A percentile compares a stretch with the other conserved stretches of the same genome.
Conservation (phyloP, 1,284 basidiomycete species). For the Schizopora paradoxa region DNA sequence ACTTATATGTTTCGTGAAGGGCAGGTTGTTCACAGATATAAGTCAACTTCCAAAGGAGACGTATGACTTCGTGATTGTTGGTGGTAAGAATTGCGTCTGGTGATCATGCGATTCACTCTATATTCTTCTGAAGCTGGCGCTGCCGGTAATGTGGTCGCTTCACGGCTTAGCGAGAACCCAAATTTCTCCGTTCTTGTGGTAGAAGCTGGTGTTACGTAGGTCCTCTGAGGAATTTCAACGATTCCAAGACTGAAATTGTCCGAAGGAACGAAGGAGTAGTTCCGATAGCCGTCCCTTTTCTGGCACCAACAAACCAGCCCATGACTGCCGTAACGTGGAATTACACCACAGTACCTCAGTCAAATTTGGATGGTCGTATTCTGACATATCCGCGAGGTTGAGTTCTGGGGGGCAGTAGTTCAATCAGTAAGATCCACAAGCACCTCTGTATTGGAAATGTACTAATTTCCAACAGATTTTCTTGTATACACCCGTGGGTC, state of each 20-base stretch:
- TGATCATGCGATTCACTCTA: neutral
- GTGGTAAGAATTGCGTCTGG: slow-evolving; percentile 14
- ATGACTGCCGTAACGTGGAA: slow-evolving; percentile 30
- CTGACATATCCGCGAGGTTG: slow-evolving; percentile 28
- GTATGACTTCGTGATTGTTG: slow-evolving; percentile 21
- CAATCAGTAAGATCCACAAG: slow-evolving; percentile 27
- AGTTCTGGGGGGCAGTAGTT: slow-evolving; percentile 30
- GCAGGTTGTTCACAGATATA: slow-evolving; percentile 1
- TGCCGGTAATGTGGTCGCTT: slow-evolving; percentile 22
- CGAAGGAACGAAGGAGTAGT: slow-evolving; percentile 13
- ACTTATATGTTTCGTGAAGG: neutral
- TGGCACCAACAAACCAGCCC: slow-evolving; percentile 19
- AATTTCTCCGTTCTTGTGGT: slow-evolving; percentile 20
- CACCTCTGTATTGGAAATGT: neutral
- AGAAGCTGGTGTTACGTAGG: slow-evolving; percentile 22
- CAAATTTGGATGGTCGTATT: slow-evolving; percentile 25
- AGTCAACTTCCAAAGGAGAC: slow-evolving; percentile 3
- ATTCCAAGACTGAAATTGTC: too few species aligned
- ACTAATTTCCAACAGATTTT: slow-evolving; percentile 25
- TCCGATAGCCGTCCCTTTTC: slow-evolving; percentile 9
- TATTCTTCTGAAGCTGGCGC: slow-evolving; percentile 16
- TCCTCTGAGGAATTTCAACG: too few species aligned
- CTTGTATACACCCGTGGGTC: slow-evolving; percentile 35
- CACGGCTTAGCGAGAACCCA: slow-evolving; percentile 17
- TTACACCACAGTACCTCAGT: slow-evolving; percentile 27